Evolutionary conservation across 495 filamentous ascomycete species (phyloP).

Genomic region (Amniculicola lignicola): DNA sequence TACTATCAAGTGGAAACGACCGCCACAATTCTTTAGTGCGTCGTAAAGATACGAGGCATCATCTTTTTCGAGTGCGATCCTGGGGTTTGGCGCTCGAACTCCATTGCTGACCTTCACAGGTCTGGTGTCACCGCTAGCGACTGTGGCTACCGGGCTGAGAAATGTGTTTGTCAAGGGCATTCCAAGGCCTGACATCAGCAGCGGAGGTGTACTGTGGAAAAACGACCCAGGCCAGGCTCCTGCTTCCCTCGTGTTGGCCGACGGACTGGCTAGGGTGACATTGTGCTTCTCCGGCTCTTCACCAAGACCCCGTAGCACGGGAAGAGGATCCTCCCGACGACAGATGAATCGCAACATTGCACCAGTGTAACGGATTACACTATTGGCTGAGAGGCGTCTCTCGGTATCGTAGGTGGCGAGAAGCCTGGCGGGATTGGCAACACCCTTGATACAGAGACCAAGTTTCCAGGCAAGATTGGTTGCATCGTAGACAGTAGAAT

Average conservation of each 20-base stretch:
- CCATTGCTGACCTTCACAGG: slow-evolving; percentile 26
- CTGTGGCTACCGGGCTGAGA: too few species aligned
- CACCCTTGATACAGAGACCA: slow-evolving; percentile 34
- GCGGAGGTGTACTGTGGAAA: too few species aligned
- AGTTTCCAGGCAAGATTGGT: slow-evolving; percentile 45
- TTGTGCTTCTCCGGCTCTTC: too few species aligned
- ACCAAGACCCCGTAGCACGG: too few species aligned
- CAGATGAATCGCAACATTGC: slow-evolving; percentile 42
- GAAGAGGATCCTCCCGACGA: slow-evolving; percentile 30
- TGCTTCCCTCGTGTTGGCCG: too few species aligned
- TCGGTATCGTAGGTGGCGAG: slow-evolving; percentile 41
- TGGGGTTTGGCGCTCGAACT: slow-evolving; percentile 42
- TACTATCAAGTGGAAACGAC: slow-evolving; percentile 37
- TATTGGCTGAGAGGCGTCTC: slow-evolving; percentile 38
- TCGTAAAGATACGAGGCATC: slow-evolving; percentile 43
- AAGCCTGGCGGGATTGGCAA: slow-evolving; percentile 26
- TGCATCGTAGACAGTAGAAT: slow-evolving; percentile 44
- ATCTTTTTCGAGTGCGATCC: slow-evolving; percentile 32
- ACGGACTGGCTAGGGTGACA: too few species aligned
- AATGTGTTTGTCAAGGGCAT: too few species aligned
- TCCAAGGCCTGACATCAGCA: too few species aligned
- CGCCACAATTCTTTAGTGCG: slow-evolving; percentile 26
- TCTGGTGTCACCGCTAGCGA: too few species aligned
- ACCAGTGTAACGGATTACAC: slow-evolving; percentile 39
- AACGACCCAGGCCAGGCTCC: too few species aligned